These are phyloP conservation scores for Aspergillaceae sp. DNA, from an alignment of 2,329 filamentous ascomycete genomes.

Conservation along the genomic window DNA sequence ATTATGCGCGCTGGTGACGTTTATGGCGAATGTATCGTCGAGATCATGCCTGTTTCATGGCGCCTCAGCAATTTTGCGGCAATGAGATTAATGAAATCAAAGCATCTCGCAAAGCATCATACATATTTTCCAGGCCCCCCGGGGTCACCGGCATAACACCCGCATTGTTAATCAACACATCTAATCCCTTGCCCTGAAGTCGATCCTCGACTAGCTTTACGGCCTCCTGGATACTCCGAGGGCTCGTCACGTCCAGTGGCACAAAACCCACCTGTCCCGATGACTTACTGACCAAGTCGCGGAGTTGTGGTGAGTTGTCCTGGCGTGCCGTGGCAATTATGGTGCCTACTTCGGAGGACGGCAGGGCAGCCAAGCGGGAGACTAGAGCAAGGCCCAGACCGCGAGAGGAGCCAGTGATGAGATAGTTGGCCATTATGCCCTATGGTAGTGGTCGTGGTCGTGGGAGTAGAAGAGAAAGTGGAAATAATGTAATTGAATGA, in stretches of 20 bases:
- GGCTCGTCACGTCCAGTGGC: slow-evolving; percentile 31
- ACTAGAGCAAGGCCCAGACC: slow-evolving; percentile 31
- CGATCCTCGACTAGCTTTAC: slow-evolving; percentile 23
- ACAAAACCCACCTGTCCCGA: slow-evolving; percentile 29
- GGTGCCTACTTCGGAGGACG: slow-evolving; percentile 26
- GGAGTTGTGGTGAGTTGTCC: slow-evolving; percentile 22
- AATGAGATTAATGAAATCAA: no score
- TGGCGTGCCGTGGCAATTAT: slow-evolving; percentile 37
- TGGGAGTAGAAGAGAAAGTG: background rate
- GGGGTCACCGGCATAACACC: slow-evolving; percentile 20
- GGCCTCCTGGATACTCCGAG: slow-evolving; percentile 27
- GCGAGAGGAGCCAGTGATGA: slow-evolving; percentile 30
- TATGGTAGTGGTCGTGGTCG: background rate
- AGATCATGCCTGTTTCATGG: slow-evolving; percentile 25
- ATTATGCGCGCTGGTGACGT: slow-evolving; percentile 35
- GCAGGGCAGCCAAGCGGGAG: slow-evolving; percentile 21
- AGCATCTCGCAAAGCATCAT: background rate
- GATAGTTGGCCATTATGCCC: slow-evolving; percentile 26
- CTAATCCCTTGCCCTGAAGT: slow-evolving; percentile 34
- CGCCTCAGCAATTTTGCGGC: no score
- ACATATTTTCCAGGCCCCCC: slow-evolving; percentile 18
- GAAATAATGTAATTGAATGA: no score
- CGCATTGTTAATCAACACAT: slow-evolving; percentile 42
- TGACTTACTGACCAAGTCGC: slow-evolving; percentile 27
- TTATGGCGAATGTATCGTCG: slow-evolving; percentile 31